phyloP scores from a whole-genome alignment of 139 green algal genomes.

The Asterochloris erici region DNA sequence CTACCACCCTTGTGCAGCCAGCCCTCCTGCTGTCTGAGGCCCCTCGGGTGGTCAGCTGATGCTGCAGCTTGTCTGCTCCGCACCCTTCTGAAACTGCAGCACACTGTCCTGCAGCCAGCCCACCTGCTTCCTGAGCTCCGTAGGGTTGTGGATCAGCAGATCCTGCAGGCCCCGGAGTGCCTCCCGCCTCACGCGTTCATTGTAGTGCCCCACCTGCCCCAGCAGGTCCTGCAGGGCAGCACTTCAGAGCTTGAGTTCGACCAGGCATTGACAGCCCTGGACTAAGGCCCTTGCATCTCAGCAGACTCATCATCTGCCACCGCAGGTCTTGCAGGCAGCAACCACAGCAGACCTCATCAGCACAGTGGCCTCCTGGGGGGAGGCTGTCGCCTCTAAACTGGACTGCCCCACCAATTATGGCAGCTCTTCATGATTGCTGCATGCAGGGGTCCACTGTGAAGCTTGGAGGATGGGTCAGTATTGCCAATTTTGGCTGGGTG shows the following conservation, averaged over 20 bases:
- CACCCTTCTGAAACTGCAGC: background rate
- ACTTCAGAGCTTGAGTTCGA: no score
- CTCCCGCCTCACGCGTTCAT: conserved; percentile 58
- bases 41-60: background rate
- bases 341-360: background rate
- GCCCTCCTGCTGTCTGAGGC: background rate
- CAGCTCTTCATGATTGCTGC: no score
- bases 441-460: no score
- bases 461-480: no score
- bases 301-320: no score
- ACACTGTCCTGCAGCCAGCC: background rate
- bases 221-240: conserved; percentile 67
- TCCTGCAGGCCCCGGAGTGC: conserved; percentile 66
- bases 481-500: no score
- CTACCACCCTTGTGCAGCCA: background rate
- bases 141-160: conserved; percentile 59
- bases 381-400: no score
- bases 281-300: no score
- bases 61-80: background rate
- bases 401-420: no score
- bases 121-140: conserved; percentile 34
- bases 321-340: background rate
- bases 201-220: conserved; percentile 73
- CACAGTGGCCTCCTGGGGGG: no score
- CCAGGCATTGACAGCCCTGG: no score